A percentile compares a stretch with the other conserved stretches of the same genome.
phyloP scores from a whole-genome alignment of 306 rosid genomes.

The Castanea crenata region DNA sequence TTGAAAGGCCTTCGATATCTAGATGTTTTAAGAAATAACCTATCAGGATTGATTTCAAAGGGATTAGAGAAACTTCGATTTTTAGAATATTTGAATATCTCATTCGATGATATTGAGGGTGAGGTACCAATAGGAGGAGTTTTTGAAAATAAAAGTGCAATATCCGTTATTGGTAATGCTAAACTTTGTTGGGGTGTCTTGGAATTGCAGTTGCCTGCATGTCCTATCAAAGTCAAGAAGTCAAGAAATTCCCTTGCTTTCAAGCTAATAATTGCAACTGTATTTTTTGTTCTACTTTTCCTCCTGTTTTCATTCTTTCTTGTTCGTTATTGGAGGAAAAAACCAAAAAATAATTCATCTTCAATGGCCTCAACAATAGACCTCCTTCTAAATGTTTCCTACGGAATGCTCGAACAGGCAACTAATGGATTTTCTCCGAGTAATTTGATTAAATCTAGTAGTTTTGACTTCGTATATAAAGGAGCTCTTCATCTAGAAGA shows the following conservation, averaged over 20 bases:
- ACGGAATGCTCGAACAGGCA: background rate
- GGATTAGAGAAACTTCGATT: constrained; percentile 9
- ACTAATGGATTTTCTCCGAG: too few relatives aligned
- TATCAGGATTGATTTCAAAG: constrained; percentile 35
- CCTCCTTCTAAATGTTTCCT: constrained; percentile 6
- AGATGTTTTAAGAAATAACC: constrained; percentile 29
- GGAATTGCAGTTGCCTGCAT: background rate
- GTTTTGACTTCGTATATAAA: too few relatives aligned
- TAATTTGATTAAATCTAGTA: too few relatives aligned
- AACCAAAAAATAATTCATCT: background rate
- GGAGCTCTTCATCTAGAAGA: too few relatives aligned
- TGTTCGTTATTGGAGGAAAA: background rate
- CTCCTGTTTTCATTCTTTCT: background rate
- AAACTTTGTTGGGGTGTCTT: constrained; percentile 19
- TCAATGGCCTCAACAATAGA: background rate
- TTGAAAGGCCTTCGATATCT: constrained; percentile 23
- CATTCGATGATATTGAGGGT: constrained; percentile 38
- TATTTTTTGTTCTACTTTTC: constrained; percentile 15
- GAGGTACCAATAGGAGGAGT: constrained; percentile 37
- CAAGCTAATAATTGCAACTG: constrained; percentile 1
- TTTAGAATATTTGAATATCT: constrained; percentile 30
- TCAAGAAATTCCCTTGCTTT: constrained; percentile 2
- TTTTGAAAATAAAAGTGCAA: constrained; percentile 24
- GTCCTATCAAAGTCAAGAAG: constrained; percentile 14
- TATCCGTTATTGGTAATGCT: background rate